Base-by-base conservation (phyloP, 2,329 filamentous ascomycete species). In the Penicillium sp. region DNA sequence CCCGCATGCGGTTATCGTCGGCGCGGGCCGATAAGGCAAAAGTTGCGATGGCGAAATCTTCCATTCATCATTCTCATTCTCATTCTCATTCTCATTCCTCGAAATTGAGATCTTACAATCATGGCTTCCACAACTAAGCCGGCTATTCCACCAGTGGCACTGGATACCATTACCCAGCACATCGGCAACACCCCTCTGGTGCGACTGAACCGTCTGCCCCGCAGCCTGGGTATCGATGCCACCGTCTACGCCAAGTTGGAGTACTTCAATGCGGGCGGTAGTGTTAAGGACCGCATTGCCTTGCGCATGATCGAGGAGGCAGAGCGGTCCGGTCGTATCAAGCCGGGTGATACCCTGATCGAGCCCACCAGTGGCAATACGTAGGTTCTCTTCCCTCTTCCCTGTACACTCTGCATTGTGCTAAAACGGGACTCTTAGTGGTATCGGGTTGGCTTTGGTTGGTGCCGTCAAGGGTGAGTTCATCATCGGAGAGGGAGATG, bases 331-430 rank as follows among this genome's bases (percentile, higher is more conserved):
- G 93, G 93, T 40, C 84, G 92, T 58, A 96, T 98, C 74, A 96
- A 93, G 80, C 93, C 93, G 25, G 93, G 92, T 49, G 91, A 97
- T 73, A 97, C 90, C 45, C 76, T 98, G 65, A 98, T 98, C 66
- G 93, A 98, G 80, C 93, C 93, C 8, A 98, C 93, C 42, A 95
- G 89, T 66, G 93, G 93, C 47, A 98, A 98, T 72, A 98, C 93
- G 77, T 75, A 65, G 42, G 72, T 68, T 37, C 29, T 47, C 18
- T 20, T 25, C 4, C 12, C 7, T 25, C 12, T 38, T 7, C 1
- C 13, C 1, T 3, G 6, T 4, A 15, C 23, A 5, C 15, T 10
- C 8, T 18, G 25, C 5, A 20, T n/a, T 37, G 13, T 24, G 27
- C 31, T 45, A 39, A 42, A 28, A 28, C 12, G 18, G 18, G 43